A percentile compares a stretch with the other conserved stretches of the same genome.
Evolutionary conservation across 139 green algal genomes (phyloP).

Genomic region (Yamagishiella unicocca): DNA sequence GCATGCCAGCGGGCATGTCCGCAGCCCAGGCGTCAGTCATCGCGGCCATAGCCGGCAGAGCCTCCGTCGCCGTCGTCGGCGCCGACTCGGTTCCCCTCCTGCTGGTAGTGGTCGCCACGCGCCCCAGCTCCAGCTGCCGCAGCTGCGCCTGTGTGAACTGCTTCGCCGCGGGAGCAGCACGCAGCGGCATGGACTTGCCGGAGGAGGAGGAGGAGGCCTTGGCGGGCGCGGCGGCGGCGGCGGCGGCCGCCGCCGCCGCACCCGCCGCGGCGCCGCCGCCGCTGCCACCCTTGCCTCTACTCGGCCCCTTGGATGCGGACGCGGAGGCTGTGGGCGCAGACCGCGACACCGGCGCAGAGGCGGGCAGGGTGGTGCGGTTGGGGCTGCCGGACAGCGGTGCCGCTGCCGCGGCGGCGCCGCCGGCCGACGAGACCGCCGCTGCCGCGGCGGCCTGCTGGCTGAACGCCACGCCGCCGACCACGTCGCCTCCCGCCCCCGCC

Average conservation of each 20-base stretch:
- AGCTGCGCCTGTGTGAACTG: slow-evolving; percentile 37
- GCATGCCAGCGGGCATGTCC: neutral
- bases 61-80: neutral
- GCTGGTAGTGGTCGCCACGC: neutral
- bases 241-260: neutral
- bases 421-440: neutral
- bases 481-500: neutral
- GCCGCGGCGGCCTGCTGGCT: neutral
- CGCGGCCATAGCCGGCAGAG: neutral
- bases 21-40: slow-evolving; percentile 25
- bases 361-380: too few relatives aligned
- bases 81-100: too few relatives aligned
- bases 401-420: neutral
- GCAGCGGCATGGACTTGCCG: slow-evolving; percentile 7
- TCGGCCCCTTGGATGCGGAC: too few relatives aligned
- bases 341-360: neutral
- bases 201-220: neutral
- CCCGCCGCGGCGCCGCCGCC: neutral
- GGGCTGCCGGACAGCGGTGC: neutral
- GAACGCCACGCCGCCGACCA: neutral
- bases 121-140: slow-evolving; percentile 29
- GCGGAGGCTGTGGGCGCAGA: neutral
- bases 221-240: neutral
- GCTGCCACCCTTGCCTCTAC: neutral
- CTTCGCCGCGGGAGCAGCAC: slow-evolving; percentile 19